A percentile compares a stretch with the other conserved stretches of the same genome.
Conservation (phyloP, 164 flowering plant genomes). For the Chloranthus sessilifolius region DNA sequence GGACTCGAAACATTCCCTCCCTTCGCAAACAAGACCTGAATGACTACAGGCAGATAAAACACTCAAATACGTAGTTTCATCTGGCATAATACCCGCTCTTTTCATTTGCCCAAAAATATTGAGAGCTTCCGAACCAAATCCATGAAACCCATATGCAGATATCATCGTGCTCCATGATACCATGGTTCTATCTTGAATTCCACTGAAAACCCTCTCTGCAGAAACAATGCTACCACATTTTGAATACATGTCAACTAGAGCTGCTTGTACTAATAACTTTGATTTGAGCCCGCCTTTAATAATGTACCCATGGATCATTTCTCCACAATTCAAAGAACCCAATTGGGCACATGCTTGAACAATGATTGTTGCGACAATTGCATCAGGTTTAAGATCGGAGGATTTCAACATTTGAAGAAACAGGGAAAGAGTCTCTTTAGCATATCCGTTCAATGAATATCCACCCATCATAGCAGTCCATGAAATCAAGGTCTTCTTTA, state of each 20-base stretch:
- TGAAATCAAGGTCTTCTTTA: conserved; percentile 17
- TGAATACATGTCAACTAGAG: conserved; percentile 81
- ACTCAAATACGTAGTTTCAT: conserved; percentile 16
- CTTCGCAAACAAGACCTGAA: conserved; percentile 23
- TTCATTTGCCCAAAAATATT: conserved; percentile 21
- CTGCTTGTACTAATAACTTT: conserved; percentile 17
- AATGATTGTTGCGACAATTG: conserved; percentile 11
- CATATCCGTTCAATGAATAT: conserved; percentile 18
- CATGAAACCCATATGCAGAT: conserved; percentile 21
- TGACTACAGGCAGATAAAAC: conserved; percentile 27
- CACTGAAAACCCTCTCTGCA: conserved; percentile 14
- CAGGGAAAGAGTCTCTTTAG: conserved; percentile 17
- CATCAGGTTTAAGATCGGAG: conserved; percentile 15
- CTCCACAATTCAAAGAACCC: conserved; percentile 19
- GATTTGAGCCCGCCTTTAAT: conserved; percentile 10
- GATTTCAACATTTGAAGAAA: conserved; percentile 19
- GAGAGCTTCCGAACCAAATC: conserved; percentile 19
- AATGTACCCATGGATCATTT: conserved; percentile 17
- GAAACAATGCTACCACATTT: conserved; percentile 48
- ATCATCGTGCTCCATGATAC: conserved; percentile 24
- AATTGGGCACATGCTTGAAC: conserved; percentile 23
- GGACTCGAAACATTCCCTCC: conserved; percentile 12
- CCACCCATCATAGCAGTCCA: conserved; percentile 24
- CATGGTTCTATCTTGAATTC: conserved; percentile 7
- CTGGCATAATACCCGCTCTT: conserved; percentile 17